Conservation (phyloP, 352 stramenopile species). For the Phytophthora europaea region DNA sequence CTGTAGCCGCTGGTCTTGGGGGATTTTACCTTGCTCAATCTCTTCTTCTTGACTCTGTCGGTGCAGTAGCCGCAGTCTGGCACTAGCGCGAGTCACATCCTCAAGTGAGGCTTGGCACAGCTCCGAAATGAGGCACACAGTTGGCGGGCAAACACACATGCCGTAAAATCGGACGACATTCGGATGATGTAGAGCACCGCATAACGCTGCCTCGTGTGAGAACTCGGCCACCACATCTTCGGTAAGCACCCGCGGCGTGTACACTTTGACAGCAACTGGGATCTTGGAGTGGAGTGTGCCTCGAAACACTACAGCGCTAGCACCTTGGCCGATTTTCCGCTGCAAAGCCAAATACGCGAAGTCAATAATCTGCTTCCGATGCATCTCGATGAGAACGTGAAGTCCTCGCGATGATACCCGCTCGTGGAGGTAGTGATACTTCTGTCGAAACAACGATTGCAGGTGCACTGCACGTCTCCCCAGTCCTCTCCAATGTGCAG, state of each 20-base stretch:
- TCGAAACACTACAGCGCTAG: slow-evolving; percentile 73
- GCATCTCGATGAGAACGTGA: slow-evolving; percentile 76
- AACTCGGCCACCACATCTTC: slow-evolving; percentile 84
- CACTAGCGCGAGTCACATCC: slow-evolving; percentile 45
- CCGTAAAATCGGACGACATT: slow-evolving; percentile 90
- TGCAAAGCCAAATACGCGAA: slow-evolving; percentile 66
- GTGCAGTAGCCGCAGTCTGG: slow-evolving; percentile 25
- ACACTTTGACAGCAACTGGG: slow-evolving; percentile 83
- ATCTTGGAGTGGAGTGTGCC: slow-evolving; percentile 63
- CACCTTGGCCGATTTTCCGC: slow-evolving; percentile 57
- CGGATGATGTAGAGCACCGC: slow-evolving; percentile 71
- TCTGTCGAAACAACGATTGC: slow-evolving; percentile 62
- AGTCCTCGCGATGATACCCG: slow-evolving; percentile 69
- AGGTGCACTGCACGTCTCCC: slow-evolving; percentile 63
- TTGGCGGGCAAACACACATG: slow-evolving; percentile 83
- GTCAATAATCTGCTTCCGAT: slow-evolving; percentile 75
- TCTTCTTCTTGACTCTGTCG: slow-evolving; percentile 18
- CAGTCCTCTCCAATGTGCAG: slow-evolving; percentile 76
- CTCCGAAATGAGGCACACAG: slow-evolving; percentile 78
- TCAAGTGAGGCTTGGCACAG: slow-evolving; percentile 60
- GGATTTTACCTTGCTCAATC: slow-evolving; percentile 11
- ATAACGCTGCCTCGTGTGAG: slow-evolving; percentile 83
- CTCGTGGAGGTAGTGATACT: slow-evolving; percentile 60
- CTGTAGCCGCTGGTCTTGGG: slow-evolving; percentile 13
- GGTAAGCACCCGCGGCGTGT: slow-evolving; percentile 63